phyloP scores from a whole-genome alignment of 2,329 filamentous ascomycete genomes.

The Curvularia spicifera region DNA sequence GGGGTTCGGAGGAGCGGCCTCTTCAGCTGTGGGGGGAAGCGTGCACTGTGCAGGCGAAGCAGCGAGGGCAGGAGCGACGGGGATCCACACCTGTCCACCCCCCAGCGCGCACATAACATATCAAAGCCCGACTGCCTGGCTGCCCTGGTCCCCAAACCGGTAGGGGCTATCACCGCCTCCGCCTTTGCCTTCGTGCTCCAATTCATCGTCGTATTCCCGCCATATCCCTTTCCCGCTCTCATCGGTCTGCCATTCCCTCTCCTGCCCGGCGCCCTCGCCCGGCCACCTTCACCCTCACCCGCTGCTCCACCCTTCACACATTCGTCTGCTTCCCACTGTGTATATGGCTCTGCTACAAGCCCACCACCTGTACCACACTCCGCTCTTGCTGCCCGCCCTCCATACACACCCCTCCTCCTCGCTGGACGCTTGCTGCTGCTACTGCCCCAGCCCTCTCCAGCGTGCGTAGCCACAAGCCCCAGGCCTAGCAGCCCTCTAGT shows the following conservation, averaged over 20 bases:
- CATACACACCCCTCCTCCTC: constrained; percentile 27
- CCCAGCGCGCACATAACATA: constrained; percentile 23
- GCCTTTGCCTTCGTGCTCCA: not conserved
- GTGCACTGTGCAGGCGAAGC: not conserved
- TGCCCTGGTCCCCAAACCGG: not conserved
- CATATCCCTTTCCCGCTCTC: not conserved
- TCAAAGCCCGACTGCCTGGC: constrained; percentile 15
- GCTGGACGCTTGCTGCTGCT: constrained; percentile 37
- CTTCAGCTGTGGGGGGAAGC: not conserved
- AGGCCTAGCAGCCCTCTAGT: constrained; percentile 8
- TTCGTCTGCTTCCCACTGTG: constrained; percentile 19
- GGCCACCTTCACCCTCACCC: too few relatives aligned
- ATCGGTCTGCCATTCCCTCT: not conserved
- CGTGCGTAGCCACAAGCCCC: constrained; percentile 36
- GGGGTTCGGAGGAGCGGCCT: constrained; percentile 25
- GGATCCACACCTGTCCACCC: constrained; percentile 5
- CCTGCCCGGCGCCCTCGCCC: not conserved
- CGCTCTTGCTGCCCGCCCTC: constrained; percentile 29
- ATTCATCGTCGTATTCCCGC: constrained; percentile 2
- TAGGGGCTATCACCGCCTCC: constrained; percentile 10
- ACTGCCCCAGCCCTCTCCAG: constrained; percentile 46
- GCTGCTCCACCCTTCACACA: not conserved
- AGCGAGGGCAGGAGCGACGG: not conserved
- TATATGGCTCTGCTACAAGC: constrained; percentile 45
- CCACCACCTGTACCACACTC: constrained; percentile 24